A percentile compares a stretch with the other conserved stretches of the same genome.
Evolutionary conservation across 2,329 filamentous ascomycete species (phyloP).

Genomic region (Apiospora rasikravindrae): DNA sequence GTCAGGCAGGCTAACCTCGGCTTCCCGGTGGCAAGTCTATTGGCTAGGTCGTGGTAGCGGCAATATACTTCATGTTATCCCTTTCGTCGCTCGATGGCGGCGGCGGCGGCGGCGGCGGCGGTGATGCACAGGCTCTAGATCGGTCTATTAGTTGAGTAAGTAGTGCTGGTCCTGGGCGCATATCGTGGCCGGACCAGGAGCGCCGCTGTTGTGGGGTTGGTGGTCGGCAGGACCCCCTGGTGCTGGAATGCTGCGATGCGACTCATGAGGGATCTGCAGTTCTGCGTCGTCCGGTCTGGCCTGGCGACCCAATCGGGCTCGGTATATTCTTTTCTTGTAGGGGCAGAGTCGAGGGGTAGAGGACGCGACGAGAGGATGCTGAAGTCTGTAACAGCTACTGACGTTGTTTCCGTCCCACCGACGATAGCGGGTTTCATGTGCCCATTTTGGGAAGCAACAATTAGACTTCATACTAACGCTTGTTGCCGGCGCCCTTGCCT

Average conservation of each 20-base stretch:
- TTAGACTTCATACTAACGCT: conserved; percentile 17
- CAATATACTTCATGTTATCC: background rate
- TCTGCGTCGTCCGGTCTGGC: background rate
- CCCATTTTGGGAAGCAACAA: conserved; percentile 12
- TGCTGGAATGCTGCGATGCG: background rate
- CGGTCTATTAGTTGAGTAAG: background rate
- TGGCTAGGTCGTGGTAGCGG: background rate
- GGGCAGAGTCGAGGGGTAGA: background rate
- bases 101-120: background rate
- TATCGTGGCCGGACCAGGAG: background rate
- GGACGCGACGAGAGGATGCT: background rate
- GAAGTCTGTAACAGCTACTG: conserved; percentile 13
- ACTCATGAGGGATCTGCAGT: conserved; percentile 1
- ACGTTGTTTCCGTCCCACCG: conserved; percentile 14
- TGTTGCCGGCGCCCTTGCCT: conserved; percentile 10
- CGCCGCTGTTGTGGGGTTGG: background rate
- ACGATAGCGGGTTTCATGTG: conserved; percentile 14
- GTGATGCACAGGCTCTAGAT: background rate
- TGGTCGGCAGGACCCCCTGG: background rate
- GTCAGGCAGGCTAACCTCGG: background rate
- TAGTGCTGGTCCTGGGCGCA: conserved; percentile 11
- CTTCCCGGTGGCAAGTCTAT: background rate
- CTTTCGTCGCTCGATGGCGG: background rate
- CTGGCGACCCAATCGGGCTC: background rate
- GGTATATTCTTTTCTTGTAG: background rate